Evolutionary conservation across 768 basidiomycete species (phyloP).

Genomic region (Coprinopsis strossmayeri): DNA sequence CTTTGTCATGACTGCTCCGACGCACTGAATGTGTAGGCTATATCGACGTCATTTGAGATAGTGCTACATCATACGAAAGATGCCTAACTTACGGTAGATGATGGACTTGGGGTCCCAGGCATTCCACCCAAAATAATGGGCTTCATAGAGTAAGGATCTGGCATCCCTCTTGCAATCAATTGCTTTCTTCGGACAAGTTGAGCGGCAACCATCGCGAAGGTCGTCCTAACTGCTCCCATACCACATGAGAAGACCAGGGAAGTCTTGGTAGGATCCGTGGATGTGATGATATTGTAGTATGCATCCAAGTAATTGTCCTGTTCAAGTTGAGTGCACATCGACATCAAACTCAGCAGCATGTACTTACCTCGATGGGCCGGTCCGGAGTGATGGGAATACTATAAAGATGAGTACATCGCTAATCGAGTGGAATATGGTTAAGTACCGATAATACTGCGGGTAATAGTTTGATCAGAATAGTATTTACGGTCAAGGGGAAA

Average conservation of each 20-base stretch:
- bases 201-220: slow-evolving; percentile 96
- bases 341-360: background rate
- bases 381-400: slow-evolving; percentile 95
- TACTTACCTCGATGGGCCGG: slow-evolving; percentile 73
- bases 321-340: background rate
- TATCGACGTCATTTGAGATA: background rate
- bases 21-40: slow-evolving; percentile 5
- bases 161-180: slow-evolving; percentile 52
- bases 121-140: slow-evolving; percentile 14
- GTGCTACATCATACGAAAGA: background rate
- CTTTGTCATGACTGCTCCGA: no score
- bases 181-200: slow-evolving; percentile 80
- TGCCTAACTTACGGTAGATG: slow-evolving; percentile 9
- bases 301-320: slow-evolving; percentile 95
- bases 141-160: slow-evolving; percentile 70
- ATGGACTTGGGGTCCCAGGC: slow-evolving; percentile 9
- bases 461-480: slow-evolving; percentile 8
- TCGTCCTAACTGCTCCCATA: slow-evolving; percentile 94
- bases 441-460: slow-evolving; percentile 67
- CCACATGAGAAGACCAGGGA: slow-evolving; percentile 93
- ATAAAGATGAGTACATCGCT: background rate
- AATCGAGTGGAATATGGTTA: background rate
- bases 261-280: slow-evolving; percentile 72
- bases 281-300: slow-evolving; percentile 76
- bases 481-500: background rate